phyloP scores from a whole-genome alignment of 352 stramenopile species.

The Peronospora farinosa region DNA sequence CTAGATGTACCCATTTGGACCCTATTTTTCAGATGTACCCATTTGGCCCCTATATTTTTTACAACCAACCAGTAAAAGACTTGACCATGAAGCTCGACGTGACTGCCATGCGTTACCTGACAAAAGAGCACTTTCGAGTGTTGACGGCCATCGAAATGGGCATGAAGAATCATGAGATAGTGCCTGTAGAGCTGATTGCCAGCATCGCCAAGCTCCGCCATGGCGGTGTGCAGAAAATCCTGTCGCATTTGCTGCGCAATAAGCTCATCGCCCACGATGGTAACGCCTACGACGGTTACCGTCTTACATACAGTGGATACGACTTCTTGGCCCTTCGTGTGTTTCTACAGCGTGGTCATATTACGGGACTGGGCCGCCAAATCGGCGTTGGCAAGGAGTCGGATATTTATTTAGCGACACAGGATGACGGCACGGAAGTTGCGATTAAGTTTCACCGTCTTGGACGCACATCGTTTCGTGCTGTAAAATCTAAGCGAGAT shows the following conservation, averaged over 20 bases:
- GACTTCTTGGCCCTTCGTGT: constrained; percentile 97
- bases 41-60: too few species aligned
- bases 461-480: constrained; percentile 96
- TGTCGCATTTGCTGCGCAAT: constrained; percentile 94
- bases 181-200: constrained; percentile 94
- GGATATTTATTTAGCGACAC: constrained; percentile 96
- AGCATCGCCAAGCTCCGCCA: constrained; percentile 96
- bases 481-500: constrained; percentile 96
- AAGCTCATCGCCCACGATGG: constrained; percentile 98
- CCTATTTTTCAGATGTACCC: too few species aligned
- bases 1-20: too few species aligned
- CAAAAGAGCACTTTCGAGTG: constrained; percentile 96
- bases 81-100: constrained; percentile 88
- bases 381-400: constrained; percentile 99
- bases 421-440: constrained; percentile 92
- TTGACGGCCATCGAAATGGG: constrained; percentile 98
- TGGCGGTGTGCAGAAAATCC: constrained; percentile 96
- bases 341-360: constrained; percentile 91
- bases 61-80: background rate
- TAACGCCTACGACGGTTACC: constrained; percentile 94
- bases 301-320: constrained; percentile 98
- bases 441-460: constrained; percentile 99
- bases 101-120: constrained; percentile 90
- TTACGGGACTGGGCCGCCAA: constrained; percentile 85
- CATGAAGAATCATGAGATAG: constrained; percentile 98